Conservation (phyloP, 495 filamentous ascomycete genomes). For the Glarea lozoyensis region DNA sequence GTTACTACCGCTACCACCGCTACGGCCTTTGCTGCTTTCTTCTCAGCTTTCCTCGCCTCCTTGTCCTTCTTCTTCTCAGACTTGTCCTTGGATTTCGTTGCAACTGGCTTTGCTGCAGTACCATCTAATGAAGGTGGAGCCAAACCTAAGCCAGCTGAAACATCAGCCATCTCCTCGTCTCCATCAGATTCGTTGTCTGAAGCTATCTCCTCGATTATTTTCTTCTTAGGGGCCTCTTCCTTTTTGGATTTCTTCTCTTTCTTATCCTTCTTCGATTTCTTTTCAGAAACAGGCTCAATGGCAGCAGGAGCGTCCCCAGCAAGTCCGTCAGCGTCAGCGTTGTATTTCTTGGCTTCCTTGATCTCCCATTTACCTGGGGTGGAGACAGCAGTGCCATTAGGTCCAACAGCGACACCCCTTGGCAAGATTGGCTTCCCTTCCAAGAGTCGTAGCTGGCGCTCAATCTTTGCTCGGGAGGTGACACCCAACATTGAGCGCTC, state of each 20-base stretch:
- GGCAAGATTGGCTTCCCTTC: conserved; percentile 85
- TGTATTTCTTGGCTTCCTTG: conserved; percentile 94
- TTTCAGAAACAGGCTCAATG: conserved; percentile 23
- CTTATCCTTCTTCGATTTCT: conserved; percentile 40
- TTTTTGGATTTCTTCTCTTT: conserved; percentile 36
- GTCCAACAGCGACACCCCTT: conserved; percentile 65
- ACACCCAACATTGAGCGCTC: conserved; percentile 72
- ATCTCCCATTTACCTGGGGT: conserved; percentile 75
- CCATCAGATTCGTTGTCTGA: conserved; percentile 37
- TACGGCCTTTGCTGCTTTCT: conserved; percentile 21
- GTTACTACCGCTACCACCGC: background rate
- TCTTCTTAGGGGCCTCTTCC: conserved; percentile 27
- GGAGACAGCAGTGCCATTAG: conserved; percentile 49
- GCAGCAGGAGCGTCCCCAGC: conserved; percentile 58
- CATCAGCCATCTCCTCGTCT: conserved; percentile 22
- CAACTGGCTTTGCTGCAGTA: conserved; percentile 18
- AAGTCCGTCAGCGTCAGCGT: conserved; percentile 84
- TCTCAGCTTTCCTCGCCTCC: conserved; percentile 37
- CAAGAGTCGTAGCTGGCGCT: conserved; percentile 72
- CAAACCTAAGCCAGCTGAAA: conserved; percentile 14
- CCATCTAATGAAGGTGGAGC: conserved; percentile 9
- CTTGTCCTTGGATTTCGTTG: conserved; percentile 31
- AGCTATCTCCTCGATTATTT: conserved; percentile 42
- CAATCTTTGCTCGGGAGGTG: conserved; percentile 64
- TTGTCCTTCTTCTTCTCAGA: conserved; percentile 36